These are phyloP conservation scores for Epichloe typhina DNA, from an alignment of 2,329 filamentous ascomycete species.

Conservation along the genomic window DNA sequence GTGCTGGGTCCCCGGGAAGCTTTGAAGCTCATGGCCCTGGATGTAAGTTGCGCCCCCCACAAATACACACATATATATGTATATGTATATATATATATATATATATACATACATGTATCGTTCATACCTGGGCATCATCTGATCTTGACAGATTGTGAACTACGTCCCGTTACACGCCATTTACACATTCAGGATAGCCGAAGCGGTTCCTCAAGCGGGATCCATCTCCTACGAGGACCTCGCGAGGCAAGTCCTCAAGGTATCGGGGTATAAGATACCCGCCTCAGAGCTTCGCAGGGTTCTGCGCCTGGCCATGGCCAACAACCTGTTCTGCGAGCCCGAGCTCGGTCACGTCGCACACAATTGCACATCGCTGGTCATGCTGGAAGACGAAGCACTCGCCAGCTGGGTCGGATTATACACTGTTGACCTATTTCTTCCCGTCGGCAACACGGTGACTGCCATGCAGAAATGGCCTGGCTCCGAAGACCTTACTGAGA, in stretches of 20 bases:
- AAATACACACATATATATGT: too few relatives aligned
- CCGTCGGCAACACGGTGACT: slow-evolving; percentile 17
- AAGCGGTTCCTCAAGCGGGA: slow-evolving; percentile 15
- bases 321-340: slow-evolving; percentile 27
- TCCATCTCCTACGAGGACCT: slow-evolving; percentile 17
- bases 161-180: slow-evolving; percentile 18
- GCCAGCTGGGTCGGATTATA: slow-evolving; percentile 20
- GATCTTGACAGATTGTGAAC: slow-evolving; percentile 11
- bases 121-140: neutral
- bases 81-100: accelerated
- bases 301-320: slow-evolving; percentile 25
- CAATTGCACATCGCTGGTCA: slow-evolving; percentile 19
- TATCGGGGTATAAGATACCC: slow-evolving; percentile 23
- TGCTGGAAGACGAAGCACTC: slow-evolving; percentile 16
- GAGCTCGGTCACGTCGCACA: slow-evolving; percentile 24
- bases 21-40: slow-evolving; percentile 15
- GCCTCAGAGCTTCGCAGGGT: slow-evolving; percentile 20
- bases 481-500: slow-evolving; percentile 22
- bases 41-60: slow-evolving; percentile 9
- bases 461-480: slow-evolving; percentile 24
- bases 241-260: slow-evolving; percentile 15
- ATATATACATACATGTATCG: too few relatives aligned
- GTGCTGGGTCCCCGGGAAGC: slow-evolving; percentile 11
- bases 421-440: slow-evolving; percentile 17
- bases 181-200: slow-evolving; percentile 17